phyloP scores from a whole-genome alignment of 495 filamentous ascomycete species.

The Geoglossum glabrum region DNA sequence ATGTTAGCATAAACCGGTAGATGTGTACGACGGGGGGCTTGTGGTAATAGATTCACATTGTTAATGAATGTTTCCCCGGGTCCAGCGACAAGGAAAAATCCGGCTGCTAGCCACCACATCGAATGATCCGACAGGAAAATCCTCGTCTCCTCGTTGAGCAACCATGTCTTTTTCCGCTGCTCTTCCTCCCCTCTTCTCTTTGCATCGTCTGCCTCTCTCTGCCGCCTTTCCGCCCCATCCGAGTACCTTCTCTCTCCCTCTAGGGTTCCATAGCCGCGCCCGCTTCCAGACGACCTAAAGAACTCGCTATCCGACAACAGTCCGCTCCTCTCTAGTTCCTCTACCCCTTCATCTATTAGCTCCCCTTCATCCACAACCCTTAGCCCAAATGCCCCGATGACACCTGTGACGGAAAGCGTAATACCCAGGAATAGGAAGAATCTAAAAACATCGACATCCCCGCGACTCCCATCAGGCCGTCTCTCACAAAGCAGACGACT shows the following conservation, averaged over 20 bases:
- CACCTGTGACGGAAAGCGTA: slow-evolving; percentile 42
- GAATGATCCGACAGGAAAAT: slow-evolving; percentile 68
- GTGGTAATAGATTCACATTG: slow-evolving; percentile 38
- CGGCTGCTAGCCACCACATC: slow-evolving; percentile 85
- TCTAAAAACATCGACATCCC: slow-evolving; percentile 67
- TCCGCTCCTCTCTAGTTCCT: slow-evolving; percentile 57
- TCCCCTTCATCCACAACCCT: slow-evolving; percentile 47
- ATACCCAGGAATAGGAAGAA: slow-evolving; percentile 70
- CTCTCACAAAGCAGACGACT: slow-evolving; percentile 54
- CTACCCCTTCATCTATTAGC: slow-evolving; percentile 64
- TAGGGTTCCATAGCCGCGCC: slow-evolving; percentile 35
- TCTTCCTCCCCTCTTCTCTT: slow-evolving; percentile 41
- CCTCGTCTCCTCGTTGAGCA: slow-evolving; percentile 72
- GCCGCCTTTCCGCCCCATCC: slow-evolving; percentile 17
- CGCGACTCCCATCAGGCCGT: slow-evolving; percentile 35
- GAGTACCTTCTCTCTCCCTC: slow-evolving; percentile 12
- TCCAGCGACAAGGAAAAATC: slow-evolving; percentile 85
- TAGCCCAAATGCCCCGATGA: slow-evolving; percentile 54
- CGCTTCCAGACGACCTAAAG: slow-evolving; percentile 23
- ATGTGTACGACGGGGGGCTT: too few species aligned
- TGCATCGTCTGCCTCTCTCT: slow-evolving; percentile 22
- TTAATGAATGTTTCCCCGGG: slow-evolving; percentile 95
- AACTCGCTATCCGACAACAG: slow-evolving; percentile 52
- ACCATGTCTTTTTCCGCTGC: slow-evolving; percentile 55
- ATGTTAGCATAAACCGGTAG: too few species aligned